phyloP scores from a whole-genome alignment of 192 early-diverging fungal species.

The Mortierella antarctica region DNA sequence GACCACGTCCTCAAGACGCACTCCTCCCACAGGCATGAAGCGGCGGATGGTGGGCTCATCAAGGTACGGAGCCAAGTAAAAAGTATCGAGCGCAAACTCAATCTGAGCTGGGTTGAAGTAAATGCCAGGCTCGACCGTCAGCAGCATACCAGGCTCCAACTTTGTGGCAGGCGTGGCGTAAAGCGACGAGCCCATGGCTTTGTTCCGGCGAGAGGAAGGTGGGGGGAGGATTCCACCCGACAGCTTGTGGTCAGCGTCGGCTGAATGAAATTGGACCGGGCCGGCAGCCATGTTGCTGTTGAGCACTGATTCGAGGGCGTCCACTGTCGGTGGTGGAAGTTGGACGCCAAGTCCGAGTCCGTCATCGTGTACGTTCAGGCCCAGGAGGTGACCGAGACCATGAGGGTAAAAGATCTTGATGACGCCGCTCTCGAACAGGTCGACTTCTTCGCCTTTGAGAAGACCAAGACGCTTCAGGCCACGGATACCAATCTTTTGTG shows the following conservation, averaged over 20 bases:
- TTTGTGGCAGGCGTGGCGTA: conserved; percentile 56
- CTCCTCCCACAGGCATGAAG: conserved; percentile 88
- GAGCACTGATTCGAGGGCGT: conserved; percentile 16
- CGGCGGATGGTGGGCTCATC: conserved; percentile 72
- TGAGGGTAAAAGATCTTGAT: conserved; percentile 91
- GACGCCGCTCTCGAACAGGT: conserved; percentile 74
- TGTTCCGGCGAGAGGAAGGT: conserved; percentile 62
- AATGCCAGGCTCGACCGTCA: conserved; percentile 94
- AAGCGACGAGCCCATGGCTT: conserved; percentile 70
- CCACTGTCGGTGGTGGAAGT: conserved; percentile 47
- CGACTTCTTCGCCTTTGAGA: conserved; percentile 71
- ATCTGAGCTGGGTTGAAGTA: conserved; percentile 92
- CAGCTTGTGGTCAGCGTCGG: background rate
- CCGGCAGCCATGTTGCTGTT: background rate
- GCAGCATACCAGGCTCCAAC: conserved; percentile 82
- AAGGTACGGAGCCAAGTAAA: conserved; percentile 68
- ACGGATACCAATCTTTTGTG: conserved; percentile 70
- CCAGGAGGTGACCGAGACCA: conserved; percentile 88
- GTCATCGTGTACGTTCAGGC: conserved; percentile 92
- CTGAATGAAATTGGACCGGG: conserved; percentile 15
- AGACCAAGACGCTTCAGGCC: conserved; percentile 80
- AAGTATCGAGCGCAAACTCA: conserved; percentile 66
- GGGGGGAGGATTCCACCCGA: conserved; percentile 12
- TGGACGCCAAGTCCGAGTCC: conserved; percentile 67
- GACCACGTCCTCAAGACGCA: conserved; percentile 93